Conservation (phyloP, 2,329 filamentous ascomycete genomes). For the Bipolaris cookei region DNA sequence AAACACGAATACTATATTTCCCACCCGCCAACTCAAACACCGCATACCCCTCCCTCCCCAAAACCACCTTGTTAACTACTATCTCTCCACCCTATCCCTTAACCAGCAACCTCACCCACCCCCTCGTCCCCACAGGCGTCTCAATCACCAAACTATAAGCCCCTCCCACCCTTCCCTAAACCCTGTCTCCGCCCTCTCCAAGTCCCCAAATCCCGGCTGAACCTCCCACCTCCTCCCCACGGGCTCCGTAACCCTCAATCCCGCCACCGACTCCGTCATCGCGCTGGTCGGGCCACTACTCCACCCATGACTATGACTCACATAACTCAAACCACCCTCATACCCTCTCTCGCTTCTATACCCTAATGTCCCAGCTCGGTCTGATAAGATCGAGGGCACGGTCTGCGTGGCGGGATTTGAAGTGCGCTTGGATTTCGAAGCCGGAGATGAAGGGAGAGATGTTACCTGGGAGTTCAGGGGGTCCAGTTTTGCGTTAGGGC, state of each 20-base stretch:
- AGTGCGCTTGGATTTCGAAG: slow-evolving; percentile 48
- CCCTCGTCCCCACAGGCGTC: slow-evolving; percentile 5
- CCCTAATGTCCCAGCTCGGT: slow-evolving; percentile 43
- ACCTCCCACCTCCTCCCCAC: slow-evolving; percentile 37
- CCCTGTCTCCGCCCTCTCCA: slow-evolving; percentile 24
- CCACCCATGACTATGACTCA: slow-evolving; percentile 49
- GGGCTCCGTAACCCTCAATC: slow-evolving; percentile 10
- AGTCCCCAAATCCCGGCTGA: slow-evolving; percentile 26
- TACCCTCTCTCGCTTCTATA: slow-evolving; percentile 45
- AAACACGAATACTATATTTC: neutral
- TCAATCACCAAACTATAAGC: slow-evolving; percentile 14
- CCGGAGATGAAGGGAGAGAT: slow-evolving; percentile 48
- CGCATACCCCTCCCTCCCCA: neutral
- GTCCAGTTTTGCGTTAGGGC: slow-evolving; percentile 35
- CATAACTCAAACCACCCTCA: slow-evolving; percentile 42
- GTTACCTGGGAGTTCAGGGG: slow-evolving; percentile 45
- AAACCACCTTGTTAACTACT: neutral
- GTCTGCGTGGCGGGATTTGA: slow-evolving; percentile 23
- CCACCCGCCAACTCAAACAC: neutral
- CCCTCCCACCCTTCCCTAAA: slow-evolving; percentile 24
- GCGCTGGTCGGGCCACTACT: slow-evolving; percentile 33
- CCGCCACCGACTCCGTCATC: slow-evolving; percentile 17
- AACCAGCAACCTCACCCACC: neutral
- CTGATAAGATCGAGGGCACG: slow-evolving; percentile 41
- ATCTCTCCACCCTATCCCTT: neutral